Evolutionary conservation across 225 moss, liverwort and hornwort genomes (phyloP).

Genomic region (Rhytidiadelphus loreus): DNA sequence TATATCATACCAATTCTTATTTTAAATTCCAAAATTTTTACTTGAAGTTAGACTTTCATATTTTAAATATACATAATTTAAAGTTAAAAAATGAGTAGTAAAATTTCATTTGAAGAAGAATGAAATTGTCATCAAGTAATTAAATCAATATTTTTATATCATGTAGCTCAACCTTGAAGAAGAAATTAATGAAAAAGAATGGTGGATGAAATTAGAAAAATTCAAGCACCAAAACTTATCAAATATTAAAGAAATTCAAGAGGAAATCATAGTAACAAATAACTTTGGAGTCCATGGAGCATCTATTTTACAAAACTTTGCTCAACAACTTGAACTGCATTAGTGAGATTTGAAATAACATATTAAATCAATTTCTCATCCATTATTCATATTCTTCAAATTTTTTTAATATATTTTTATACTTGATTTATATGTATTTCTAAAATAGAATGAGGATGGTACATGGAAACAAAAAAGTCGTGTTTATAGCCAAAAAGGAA

Average conservation of each 20-base stretch:
- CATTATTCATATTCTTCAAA: neutral
- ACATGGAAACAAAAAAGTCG: conserved; percentile 51
- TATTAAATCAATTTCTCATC: neutral
- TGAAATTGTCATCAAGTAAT: neutral
- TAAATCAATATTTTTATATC: too few relatives aligned
- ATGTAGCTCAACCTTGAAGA: neutral
- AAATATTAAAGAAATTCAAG: conserved; percentile 22
- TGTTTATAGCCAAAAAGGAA: conserved; percentile 57
- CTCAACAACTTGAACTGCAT: conserved; percentile 13
- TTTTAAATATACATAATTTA: too few relatives aligned
- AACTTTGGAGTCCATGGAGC: conserved; percentile 42
- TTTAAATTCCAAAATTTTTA: neutral
- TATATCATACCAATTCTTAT: neutral
- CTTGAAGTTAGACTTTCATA: neutral
- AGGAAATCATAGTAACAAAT: conserved; percentile 55
- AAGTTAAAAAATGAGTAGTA: neutral
- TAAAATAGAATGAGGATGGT: neutral
- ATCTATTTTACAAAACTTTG: conserved; percentile 33
- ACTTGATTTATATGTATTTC: neutral
- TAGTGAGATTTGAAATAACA: neutral
- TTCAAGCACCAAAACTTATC: conserved; percentile 2
- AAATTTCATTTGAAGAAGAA: neutral
- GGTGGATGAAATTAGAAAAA: conserved; percentile 67
- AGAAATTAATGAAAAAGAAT: conserved; percentile 53
- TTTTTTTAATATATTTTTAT: neutral